These are phyloP conservation scores for Phytophthora nicotianae DNA, from an alignment of 352 stramenopile species.

Conservation along the genomic window DNA sequence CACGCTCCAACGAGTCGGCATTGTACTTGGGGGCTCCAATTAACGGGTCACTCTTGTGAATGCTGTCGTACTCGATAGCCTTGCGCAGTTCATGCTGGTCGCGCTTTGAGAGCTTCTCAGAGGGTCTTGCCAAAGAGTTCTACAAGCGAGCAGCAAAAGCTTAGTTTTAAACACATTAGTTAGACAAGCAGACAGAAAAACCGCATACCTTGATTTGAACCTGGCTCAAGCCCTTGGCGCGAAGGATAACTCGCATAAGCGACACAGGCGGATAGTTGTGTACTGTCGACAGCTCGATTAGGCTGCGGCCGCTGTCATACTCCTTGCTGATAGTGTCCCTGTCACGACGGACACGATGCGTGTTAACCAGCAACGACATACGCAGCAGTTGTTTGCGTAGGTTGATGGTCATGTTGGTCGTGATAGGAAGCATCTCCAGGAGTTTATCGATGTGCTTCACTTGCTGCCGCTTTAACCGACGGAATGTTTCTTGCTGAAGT, in stretches of 20 bases:
- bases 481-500: conserved; percentile 86
- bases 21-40: conserved; percentile 76
- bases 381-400: conserved; percentile 84
- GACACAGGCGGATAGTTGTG: conserved; percentile 88
- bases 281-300: conserved; percentile 74
- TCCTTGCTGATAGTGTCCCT: conserved; percentile 63
- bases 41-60: conserved; percentile 85
- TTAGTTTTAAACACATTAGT: not conserved
- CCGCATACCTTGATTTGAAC: conserved; percentile 58
- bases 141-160: conserved; percentile 28
- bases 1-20: conserved; percentile 71
- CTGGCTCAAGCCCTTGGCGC: conserved; percentile 64
- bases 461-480: conserved; percentile 79
- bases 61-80: conserved; percentile 78
- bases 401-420: conserved; percentile 88
- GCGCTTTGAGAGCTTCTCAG: conserved; percentile 60
- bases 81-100: conserved; percentile 77
- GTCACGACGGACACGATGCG: conserved; percentile 74
- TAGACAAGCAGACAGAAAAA: not conserved
- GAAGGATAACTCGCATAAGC: conserved; percentile 83
- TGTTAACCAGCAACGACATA: conserved; percentile 88
- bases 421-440: conserved; percentile 86
- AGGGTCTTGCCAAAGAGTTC: conserved; percentile 56
- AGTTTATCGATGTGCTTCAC: conserved; percentile 85
- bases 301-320: conserved; percentile 73